Conservation (phyloP, 2,329 filamentous ascomycete genomes). For the Colletotrichum sp. region DNA sequence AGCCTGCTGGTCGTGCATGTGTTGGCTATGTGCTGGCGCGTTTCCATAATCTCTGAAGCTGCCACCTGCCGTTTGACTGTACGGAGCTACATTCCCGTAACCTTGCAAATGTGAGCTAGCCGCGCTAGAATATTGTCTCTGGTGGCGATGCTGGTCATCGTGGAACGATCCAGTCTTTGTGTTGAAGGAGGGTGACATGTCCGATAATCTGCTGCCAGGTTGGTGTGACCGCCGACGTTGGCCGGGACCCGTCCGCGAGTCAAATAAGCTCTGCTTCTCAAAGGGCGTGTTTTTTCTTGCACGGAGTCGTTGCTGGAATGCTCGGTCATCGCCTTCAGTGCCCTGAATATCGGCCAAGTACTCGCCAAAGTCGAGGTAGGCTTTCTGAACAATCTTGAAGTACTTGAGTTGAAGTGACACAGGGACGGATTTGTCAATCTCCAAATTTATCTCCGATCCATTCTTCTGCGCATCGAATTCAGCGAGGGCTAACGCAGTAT, state of each 20-base stretch:
- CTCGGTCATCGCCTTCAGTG: neutral
- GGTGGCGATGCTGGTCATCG: neutral
- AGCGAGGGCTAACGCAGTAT: fast-evolving
- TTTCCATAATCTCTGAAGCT: neutral
- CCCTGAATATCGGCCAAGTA: neutral
- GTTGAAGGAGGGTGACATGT: neutral
- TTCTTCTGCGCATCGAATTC: neutral
- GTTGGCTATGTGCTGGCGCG: fast-evolving
- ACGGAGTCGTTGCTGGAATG: neutral
- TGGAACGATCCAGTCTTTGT: fast-evolving
- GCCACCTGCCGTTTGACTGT: fast-evolving
- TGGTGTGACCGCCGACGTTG: neutral
- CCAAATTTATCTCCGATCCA: neutral
- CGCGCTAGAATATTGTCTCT: neutral
- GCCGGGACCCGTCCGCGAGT: fast-evolving
- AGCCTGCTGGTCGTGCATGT: neutral
- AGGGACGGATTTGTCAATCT: neutral
- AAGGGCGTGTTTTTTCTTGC: neutral
- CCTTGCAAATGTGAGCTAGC: fast-evolving
- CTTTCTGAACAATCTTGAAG: neutral
- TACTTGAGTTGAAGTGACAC: neutral
- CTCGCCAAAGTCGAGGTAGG: neutral
- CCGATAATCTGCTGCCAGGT: neutral
- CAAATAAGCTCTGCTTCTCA: neutral
- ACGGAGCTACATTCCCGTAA: neutral